Evolutionary conservation across 768 basidiomycete species (phyloP).

Genomic region (Termitomyces sp.): DNA sequence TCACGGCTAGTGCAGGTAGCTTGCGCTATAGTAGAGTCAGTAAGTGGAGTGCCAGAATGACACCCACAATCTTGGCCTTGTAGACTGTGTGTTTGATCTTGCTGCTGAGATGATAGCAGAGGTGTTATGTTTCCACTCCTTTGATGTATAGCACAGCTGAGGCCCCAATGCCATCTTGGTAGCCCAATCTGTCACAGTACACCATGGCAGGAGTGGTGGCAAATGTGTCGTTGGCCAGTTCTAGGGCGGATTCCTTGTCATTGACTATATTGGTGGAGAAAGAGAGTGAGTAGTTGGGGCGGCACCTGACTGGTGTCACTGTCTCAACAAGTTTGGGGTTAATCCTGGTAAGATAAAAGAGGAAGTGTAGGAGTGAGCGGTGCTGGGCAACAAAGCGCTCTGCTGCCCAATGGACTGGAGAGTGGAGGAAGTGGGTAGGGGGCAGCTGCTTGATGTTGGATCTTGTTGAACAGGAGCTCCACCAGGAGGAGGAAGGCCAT

Average conservation of each 20-base stretch:
- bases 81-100: background rate
- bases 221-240: too few species aligned
- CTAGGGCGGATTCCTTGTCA: too few species aligned
- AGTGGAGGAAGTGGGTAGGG: slow-evolving; percentile 5
- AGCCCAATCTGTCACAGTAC: slow-evolving; percentile 9
- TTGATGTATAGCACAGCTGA: background rate
- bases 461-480: background rate
- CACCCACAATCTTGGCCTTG: background rate
- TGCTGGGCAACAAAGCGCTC: background rate
- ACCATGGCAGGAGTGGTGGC: background rate
- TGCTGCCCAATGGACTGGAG: background rate
- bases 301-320: background rate
- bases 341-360: background rate
- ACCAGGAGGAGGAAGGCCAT: too few species aligned
- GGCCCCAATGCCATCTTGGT: background rate
- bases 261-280: background rate
- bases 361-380: slow-evolving; percentile 5
- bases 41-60: background rate
- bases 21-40: background rate
- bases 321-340: background rate
- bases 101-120: background rate
- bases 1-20: background rate
- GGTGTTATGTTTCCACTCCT: too few species aligned
- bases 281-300: background rate
- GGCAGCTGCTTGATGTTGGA: background rate